These are phyloP conservation scores for Saccharomyces mikatae DNA, from an alignment of 805 yeast genomes.

Conservation along the genomic window DNA sequence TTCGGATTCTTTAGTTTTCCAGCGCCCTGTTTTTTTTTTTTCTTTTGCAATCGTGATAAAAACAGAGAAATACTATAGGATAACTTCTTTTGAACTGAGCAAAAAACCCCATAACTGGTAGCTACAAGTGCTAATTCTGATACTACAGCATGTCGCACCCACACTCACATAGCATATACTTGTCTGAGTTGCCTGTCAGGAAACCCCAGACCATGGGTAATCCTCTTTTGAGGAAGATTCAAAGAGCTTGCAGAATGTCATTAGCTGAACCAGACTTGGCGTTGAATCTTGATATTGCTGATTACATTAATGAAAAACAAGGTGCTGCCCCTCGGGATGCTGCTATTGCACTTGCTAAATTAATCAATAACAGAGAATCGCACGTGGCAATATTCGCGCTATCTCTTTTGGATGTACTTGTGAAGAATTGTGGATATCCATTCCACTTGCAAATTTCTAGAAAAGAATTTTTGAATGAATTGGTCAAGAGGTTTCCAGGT, in stretches of 20 bases:
- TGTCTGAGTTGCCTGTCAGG: slow-evolving; percentile 22
- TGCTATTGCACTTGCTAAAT: slow-evolving; percentile 70
- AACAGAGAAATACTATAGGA: background rate
- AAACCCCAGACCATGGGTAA: slow-evolving; percentile 18
- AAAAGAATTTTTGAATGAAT: slow-evolving; percentile 84
- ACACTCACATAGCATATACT: slow-evolving; percentile 15
- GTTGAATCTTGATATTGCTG: slow-evolving; percentile 83
- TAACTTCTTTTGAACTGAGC: background rate
- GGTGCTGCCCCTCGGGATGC: slow-evolving; percentile 91
- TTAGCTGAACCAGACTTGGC: slow-evolving; percentile 77
- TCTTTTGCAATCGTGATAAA: background rate
- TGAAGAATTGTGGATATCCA: slow-evolving; percentile 95
- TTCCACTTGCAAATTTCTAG: slow-evolving; percentile 88
- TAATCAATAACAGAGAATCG: slow-evolving; percentile 71
- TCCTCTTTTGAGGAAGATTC: slow-evolving; percentile 34
- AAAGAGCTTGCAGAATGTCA: slow-evolving; percentile 78
- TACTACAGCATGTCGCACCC: background rate
- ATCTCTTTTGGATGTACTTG: slow-evolving; percentile 73
- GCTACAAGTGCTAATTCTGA: background rate
- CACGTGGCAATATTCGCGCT: slow-evolving; percentile 77
- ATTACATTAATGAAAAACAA: slow-evolving; percentile 81
- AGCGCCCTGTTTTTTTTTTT: background rate
- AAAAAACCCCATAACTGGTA: background rate
- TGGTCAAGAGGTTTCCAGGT: slow-evolving; percentile 87
- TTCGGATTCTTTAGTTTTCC: background rate